Evolutionary conservation across 345 rosid genomes (phyloP).

Genomic region (Nephelium lappaceum): DNA sequence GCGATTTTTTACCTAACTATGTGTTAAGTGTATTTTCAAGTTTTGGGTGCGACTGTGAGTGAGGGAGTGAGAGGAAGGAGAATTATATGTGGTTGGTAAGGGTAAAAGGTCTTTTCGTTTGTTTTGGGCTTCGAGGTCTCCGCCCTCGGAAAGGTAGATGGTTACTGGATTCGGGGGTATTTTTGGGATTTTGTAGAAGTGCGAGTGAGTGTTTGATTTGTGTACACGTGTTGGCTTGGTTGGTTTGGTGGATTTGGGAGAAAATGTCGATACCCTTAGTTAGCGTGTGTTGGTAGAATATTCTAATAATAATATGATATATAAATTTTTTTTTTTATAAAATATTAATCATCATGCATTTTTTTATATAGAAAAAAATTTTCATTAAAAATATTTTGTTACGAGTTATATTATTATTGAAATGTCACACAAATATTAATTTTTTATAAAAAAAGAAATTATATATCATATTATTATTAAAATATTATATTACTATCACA

Average conservation of each 20-base stretch:
- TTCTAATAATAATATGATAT: too few species aligned
- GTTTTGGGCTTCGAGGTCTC: slow-evolving; percentile 29
- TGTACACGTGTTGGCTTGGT: background rate
- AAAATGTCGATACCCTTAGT: too few species aligned
- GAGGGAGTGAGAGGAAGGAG: background rate
- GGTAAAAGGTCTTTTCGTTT: slow-evolving; percentile 14
- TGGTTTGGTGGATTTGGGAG: background rate
- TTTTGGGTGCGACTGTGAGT: background rate
- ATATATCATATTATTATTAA: too few species aligned
- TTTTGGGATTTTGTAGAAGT: background rate
- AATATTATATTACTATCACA: too few species aligned
- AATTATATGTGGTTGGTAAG: slow-evolving; percentile 12
- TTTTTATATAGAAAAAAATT: too few species aligned
- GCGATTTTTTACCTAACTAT: slow-evolving; percentile 24
- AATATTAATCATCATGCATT: too few species aligned
- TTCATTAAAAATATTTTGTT: too few species aligned
- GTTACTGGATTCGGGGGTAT: background rate
- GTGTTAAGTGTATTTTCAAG: background rate
- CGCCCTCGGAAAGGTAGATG: slow-evolving; percentile 29
- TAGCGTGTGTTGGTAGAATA: too few species aligned
- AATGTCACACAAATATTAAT: too few species aligned
- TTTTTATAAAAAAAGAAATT: too few species aligned
- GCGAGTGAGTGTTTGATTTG: background rate
- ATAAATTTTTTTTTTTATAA: too few species aligned
- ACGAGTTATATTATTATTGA: too few species aligned